Percentiles rank a stretch among this genome's conserved stretches.
Evolutionary conservation across 768 basidiomycete species (phyloP).

Genomic region (Baorangia bicolor): DNA sequence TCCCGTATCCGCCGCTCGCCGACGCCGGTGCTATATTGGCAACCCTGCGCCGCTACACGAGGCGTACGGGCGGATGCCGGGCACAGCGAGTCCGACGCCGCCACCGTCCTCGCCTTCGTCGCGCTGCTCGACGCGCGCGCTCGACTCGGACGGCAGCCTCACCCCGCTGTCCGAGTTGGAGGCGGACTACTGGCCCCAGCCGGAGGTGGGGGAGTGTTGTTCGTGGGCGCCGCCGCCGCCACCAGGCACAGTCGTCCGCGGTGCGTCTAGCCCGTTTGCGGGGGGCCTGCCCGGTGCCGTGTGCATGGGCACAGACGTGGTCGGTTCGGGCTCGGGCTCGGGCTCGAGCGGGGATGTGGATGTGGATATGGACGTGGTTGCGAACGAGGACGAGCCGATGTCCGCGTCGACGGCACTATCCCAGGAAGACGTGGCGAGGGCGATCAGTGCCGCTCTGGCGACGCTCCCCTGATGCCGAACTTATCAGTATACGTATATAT

Average conservation of each 20-base stretch:
- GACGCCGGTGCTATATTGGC: slow-evolving; percentile 23
- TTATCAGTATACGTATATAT: background rate
- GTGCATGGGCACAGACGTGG: background rate
- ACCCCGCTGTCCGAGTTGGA: slow-evolving; percentile 12
- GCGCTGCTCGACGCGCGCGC: slow-evolving; percentile 9
- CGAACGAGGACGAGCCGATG: background rate
- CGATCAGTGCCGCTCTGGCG: slow-evolving; percentile 24
- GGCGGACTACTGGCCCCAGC: slow-evolving; percentile 29
- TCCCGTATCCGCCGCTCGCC: too few relatives aligned
- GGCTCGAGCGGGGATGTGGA: background rate
- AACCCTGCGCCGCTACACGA: slow-evolving; percentile 13
- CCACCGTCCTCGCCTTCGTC: slow-evolving; percentile 3
- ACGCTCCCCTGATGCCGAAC: slow-evolving; percentile 12
- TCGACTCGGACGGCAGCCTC: slow-evolving; percentile 12
- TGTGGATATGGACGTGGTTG: background rate
- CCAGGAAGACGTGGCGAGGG: slow-evolving; percentile 20
- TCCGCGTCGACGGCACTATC: slow-evolving; percentile 14
- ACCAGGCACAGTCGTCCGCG: background rate
- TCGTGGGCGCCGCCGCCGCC: slow-evolving; percentile 23
- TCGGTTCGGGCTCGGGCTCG: background rate
- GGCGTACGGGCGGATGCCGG: slow-evolving; percentile 23
- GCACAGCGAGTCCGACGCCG: background rate
- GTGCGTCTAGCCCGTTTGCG: background rate
- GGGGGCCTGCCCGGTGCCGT: background rate
- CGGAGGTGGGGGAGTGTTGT: slow-evolving; percentile 32